Conservation (phyloP, 2,329 filamentous ascomycete genomes). For the Stachybotrys elegans region DNA sequence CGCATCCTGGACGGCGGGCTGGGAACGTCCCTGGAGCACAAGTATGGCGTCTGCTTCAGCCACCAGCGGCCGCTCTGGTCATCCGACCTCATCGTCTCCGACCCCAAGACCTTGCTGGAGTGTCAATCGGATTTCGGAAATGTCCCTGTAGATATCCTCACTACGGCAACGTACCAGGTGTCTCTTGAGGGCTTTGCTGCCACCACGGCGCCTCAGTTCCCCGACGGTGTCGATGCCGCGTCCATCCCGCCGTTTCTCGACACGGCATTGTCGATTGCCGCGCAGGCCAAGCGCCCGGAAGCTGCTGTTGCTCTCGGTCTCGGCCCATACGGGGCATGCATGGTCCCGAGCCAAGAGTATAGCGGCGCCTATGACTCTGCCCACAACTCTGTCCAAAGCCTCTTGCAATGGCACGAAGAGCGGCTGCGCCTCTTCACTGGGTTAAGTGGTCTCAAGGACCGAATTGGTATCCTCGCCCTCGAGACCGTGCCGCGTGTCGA, state of each 20-base stretch:
- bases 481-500: conserved; percentile 62
- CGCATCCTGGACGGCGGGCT: conserved; percentile 62
- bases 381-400: conserved; percentile 35
- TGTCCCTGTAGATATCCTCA: conserved; percentile 56
- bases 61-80: conserved; percentile 60
- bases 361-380: conserved; percentile 52
- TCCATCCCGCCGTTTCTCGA: conserved; percentile 36
- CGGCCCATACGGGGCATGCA: conserved; percentile 63
- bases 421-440: conserved; percentile 46
- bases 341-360: conserved; percentile 63
- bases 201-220: conserved; percentile 37
- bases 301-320: conserved; percentile 51
- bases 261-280: conserved; percentile 38
- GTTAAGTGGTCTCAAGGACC: conserved; percentile 28
- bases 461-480: conserved; percentile 53
- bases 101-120: conserved; percentile 42
- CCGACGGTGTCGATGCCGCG: conserved; percentile 34
- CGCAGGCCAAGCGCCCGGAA: conserved; percentile 21
- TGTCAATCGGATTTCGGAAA: conserved; percentile 52
- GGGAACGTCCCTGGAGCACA: conserved; percentile 59
- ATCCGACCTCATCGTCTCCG: conserved; percentile 56
- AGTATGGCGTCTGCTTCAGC: conserved; percentile 48
- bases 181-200: conserved; percentile 50
- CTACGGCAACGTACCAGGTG: conserved; percentile 65
- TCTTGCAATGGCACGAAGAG: conserved; percentile 53